A percentile compares a stretch with the other conserved stretches of the same genome.
phyloP scores from a whole-genome alignment of 2,329 filamentous ascomycete genomes.

The Cadophora malorum region DNA sequence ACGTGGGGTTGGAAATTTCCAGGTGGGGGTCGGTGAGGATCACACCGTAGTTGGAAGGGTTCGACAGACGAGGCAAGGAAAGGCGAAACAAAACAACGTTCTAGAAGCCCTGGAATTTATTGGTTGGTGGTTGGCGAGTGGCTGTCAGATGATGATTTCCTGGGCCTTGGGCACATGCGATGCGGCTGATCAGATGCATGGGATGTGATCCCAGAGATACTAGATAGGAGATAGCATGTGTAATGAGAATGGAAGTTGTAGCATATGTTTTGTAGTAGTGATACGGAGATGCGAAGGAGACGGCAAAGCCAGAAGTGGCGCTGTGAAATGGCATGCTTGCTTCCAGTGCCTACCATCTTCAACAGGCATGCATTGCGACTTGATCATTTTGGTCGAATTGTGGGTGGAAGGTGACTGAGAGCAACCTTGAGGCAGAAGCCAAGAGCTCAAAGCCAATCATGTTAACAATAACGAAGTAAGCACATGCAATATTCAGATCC shows the following conservation, averaged over 20 bases:
- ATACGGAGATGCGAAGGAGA: not conserved
- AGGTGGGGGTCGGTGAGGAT: slow-evolving; percentile 7
- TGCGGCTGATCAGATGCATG: slow-evolving; percentile 3
- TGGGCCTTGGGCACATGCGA: not conserved
- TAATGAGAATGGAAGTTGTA: slow-evolving; percentile 12
- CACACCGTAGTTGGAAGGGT: not conserved
- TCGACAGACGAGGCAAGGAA: not conserved
- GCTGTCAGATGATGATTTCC: slow-evolving; percentile 6
- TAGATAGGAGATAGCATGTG: slow-evolving; percentile 16
- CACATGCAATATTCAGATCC: not conserved
- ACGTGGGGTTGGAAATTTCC: not conserved
- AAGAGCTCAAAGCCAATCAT: not conserved
- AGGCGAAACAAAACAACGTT: slow-evolving; percentile 2
- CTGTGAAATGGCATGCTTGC: not conserved
- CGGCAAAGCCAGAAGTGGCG: not conserved
- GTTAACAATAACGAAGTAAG: not conserved
- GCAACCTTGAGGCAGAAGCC: not conserved
- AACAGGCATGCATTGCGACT: not conserved
- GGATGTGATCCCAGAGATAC: not conserved
- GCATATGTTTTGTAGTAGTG: not conserved
- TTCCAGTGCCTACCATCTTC: not conserved
- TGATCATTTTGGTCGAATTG: not conserved
- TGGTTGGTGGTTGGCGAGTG: not conserved
- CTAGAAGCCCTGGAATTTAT: not conserved
- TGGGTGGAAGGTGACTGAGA: not conserved